Percentiles rank a stretch among this genome's conserved stretches.
Conservation (phyloP, 2,329 filamentous ascomycete species). For the Monilinia fructicola region DNA sequence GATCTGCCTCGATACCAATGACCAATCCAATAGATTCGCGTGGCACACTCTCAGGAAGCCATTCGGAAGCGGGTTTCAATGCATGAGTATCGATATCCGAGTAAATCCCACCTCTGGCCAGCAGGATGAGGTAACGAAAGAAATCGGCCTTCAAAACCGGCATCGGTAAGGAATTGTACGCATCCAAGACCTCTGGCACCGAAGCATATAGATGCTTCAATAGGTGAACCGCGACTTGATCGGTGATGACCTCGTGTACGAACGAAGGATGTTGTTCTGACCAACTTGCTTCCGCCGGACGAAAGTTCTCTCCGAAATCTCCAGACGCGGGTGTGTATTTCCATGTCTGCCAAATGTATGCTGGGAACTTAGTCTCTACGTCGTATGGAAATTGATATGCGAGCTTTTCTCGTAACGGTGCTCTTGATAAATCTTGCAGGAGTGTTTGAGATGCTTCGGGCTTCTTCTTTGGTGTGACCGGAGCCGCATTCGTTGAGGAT, state of each 20-base stretch:
- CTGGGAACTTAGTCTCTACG: slow-evolving; percentile 82
- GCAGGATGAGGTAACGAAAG: slow-evolving; percentile 68
- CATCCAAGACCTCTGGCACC: slow-evolving; percentile 74
- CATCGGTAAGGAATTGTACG: slow-evolving; percentile 70
- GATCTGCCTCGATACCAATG: slow-evolving; percentile 93
- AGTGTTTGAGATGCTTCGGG: slow-evolving; percentile 31
- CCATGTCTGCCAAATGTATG: slow-evolving; percentile 99
- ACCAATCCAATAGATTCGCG: slow-evolving; percentile 79
- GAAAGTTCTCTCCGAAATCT: slow-evolving; percentile 72
- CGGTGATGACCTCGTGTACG: slow-evolving; percentile 95
- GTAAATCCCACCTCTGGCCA: slow-evolving; percentile 80
- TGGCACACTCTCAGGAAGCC: slow-evolving; percentile 79
- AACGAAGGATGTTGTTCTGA: slow-evolving; percentile 83
- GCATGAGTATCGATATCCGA: slow-evolving; percentile 90
- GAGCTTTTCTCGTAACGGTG: slow-evolving; percentile 76
- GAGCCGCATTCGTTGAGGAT: slow-evolving; percentile 25
- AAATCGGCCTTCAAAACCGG: slow-evolving; percentile 76
- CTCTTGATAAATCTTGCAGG: slow-evolving; percentile 60
- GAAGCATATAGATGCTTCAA: slow-evolving; percentile 84
- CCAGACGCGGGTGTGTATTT: slow-evolving; percentile 77
- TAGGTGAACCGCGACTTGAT: slow-evolving; percentile 77
- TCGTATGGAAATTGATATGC: slow-evolving; percentile 95
- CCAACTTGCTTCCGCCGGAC: slow-evolving; percentile 87
- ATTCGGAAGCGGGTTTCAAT: slow-evolving; percentile 78
- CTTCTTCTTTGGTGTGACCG: slow-evolving; percentile 28